phyloP scores from a whole-genome alignment of 805 yeast genomes.

The Kodamaea restingae region DNA sequence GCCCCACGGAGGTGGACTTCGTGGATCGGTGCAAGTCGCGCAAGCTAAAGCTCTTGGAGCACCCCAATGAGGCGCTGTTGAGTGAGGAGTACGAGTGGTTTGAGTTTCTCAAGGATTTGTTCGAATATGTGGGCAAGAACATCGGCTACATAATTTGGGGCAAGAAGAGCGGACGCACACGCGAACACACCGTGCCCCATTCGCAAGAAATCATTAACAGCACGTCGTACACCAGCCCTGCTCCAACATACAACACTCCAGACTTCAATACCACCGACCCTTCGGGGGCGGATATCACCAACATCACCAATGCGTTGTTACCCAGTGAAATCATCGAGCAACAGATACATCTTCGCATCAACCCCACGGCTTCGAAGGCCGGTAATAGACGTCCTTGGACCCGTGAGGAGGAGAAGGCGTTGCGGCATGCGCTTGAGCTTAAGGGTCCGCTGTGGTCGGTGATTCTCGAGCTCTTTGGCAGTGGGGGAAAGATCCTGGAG shows the following conservation, averaged over 20 bases:
- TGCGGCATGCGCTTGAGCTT: constrained; percentile 71
- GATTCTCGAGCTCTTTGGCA: constrained; percentile 85
- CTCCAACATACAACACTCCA: constrained; percentile 4
- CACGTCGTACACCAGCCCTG: not conserved
- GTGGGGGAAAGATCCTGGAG: constrained; percentile 86
- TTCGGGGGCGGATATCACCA: constrained; percentile 19
- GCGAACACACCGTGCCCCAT: constrained; percentile 16
- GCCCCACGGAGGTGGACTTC: constrained; percentile 80
- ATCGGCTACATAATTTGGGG: constrained; percentile 75
- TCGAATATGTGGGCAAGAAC: constrained; percentile 73
- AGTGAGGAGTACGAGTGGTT: constrained; percentile 82
- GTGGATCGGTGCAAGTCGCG: constrained; percentile 69
- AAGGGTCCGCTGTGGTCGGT: constrained; percentile 95
- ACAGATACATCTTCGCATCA: constrained; percentile 38
- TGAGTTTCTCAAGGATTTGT: constrained; percentile 70
- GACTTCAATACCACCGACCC: constrained; percentile 7
- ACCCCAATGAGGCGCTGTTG: constrained; percentile 47
- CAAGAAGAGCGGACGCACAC: constrained; percentile 31
- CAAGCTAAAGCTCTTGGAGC: constrained; percentile 53
- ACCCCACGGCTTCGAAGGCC: constrained; percentile 27
- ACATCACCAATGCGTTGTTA: constrained; percentile 30
- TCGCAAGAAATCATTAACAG: constrained; percentile 18
- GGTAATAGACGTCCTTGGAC: constrained; percentile 73
- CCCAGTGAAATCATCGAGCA: constrained; percentile 44
- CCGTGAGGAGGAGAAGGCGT: constrained; percentile 79